Base-by-base conservation (phyloP, 164 flowering plant genomes). In the Annona cherimola region DNA sequence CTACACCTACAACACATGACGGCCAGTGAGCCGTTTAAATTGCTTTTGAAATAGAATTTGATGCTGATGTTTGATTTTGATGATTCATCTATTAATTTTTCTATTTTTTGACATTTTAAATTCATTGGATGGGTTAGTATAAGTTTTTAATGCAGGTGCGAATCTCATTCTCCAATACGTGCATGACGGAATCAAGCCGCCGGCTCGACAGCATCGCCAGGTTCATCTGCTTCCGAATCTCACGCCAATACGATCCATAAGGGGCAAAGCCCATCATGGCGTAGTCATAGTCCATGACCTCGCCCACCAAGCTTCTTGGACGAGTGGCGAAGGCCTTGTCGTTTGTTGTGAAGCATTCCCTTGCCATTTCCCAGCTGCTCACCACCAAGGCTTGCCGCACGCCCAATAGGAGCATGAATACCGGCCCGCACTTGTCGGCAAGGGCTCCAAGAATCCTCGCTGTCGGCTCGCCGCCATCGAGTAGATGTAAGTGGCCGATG, bases 341-440 rank as follows among this genome's bases (percentile, higher is more conserved):
- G 26, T 74, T 61, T 41, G 26, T 68, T 16, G 77, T 74, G 72
- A 74, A 71, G 57, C 80, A 78, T 42, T 78, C 80, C 75, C 69
- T 74, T 9, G 75, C 77, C 11, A 64, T 18, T 45, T 78, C 72
- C 46, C 43, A 40, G 65, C 57, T 60, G 42, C 76, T 71, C 43
- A 78, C 67, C 40, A 78, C 77, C 1, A 78, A n/a, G 2, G 68
- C 42, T 3, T 66, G 75, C 7, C 12, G 70, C 20, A 61, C 9
- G 16, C 81, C 78, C 3, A 75, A 46, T 18, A 73, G 14, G 20
- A 78, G 18, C 2, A 40, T 69, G 64, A 78, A 72, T 2, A 55
- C 66, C 5, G 78, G 81, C 39, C 78, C 78, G 1, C 59, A 68
- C 16, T 68, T 42, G 41, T 78, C 81, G 7, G 81, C 77, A 63